phyloP scores from a whole-genome alignment of 176 grass and related monocot species.

The Microstegium vimineum region DNA sequence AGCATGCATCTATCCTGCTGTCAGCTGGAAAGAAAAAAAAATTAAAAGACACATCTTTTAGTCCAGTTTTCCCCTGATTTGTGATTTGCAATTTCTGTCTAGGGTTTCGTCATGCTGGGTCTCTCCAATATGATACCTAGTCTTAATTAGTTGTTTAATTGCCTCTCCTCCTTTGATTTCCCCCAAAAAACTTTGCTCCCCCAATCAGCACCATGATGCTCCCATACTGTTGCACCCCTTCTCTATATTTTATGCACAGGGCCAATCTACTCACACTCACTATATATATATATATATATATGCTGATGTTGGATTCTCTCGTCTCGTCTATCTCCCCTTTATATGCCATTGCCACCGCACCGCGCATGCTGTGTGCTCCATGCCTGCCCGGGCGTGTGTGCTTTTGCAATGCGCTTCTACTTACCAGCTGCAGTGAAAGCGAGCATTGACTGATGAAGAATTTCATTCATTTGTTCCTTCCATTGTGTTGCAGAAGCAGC shows the following conservation, averaged over 20 bases:
- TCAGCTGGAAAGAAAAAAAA: not conserved
- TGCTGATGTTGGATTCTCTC: not conserved
- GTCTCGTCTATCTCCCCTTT: not conserved
- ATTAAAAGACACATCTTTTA: not conserved
- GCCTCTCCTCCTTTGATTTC: not conserved
- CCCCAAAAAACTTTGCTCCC: constrained; percentile 18
- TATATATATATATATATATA: too few relatives aligned
- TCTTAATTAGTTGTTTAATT: not conserved
- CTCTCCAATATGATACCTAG: not conserved
- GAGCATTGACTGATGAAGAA: not conserved
- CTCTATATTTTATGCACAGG: constrained; percentile 73
- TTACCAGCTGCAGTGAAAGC: not conserved
- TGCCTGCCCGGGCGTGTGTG: not conserved
- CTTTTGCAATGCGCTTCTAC: not conserved
- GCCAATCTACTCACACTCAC: constrained; percentile 24
- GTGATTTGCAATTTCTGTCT: constrained; percentile 33
- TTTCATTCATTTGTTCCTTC: not conserved
- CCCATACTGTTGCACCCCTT: constrained; percentile 44
- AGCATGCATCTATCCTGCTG: not conserved
- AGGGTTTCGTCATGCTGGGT: constrained; percentile 34
- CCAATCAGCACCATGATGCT: constrained; percentile 51
- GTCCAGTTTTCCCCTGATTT: not conserved
- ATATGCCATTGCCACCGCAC: not conserved
- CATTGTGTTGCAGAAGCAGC: constrained; percentile 86
- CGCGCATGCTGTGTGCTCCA: not conserved